phyloP scores from a whole-genome alignment of 1,284 basidiomycete species.

The Heterobasidion parviporum region DNA sequence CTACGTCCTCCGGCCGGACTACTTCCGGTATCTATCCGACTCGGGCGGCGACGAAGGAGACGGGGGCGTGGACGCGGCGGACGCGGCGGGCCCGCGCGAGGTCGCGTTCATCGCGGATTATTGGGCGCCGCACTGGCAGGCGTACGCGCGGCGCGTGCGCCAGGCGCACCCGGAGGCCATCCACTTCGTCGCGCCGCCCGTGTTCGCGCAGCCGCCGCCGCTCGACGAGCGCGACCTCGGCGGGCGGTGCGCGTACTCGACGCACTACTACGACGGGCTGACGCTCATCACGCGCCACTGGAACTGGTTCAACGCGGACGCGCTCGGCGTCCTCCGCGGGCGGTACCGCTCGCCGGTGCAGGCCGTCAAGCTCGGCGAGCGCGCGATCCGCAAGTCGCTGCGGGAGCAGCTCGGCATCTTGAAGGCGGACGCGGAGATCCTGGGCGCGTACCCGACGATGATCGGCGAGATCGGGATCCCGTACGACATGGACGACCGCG shows the following conservation, averaged over 20 bases:
- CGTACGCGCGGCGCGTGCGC: constrained; percentile 63
- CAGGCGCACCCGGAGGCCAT: constrained; percentile 78
- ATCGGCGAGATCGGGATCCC: constrained; percentile 96
- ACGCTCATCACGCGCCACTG: constrained; percentile 80
- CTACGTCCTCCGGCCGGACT: constrained; percentile 65
- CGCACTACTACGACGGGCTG: constrained; percentile 95
- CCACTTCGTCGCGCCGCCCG: constrained; percentile 87
- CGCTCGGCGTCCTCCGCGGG: constrained; percentile 82
- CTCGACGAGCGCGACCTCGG: constrained; percentile 54
- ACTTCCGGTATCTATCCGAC: constrained; percentile 55
- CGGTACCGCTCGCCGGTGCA: constrained; percentile 70
- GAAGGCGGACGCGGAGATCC: constrained; percentile 61
- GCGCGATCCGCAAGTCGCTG: constrained; percentile 75
- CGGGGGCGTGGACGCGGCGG: constrained; percentile 3
- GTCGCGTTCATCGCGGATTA: constrained; percentile 76
- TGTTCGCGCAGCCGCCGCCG: constrained; percentile 76
- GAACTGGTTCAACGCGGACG: constrained; percentile 98
- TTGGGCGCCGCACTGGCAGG: constrained; percentile 73
- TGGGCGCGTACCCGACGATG: constrained; percentile 81
- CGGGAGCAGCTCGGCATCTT: constrained; percentile 82
- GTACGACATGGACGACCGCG: constrained; percentile 84
- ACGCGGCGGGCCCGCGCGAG: constrained; percentile 19
- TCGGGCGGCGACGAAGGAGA: constrained; percentile 12
- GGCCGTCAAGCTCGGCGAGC: constrained; percentile 74
- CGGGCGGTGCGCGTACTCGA: constrained; percentile 72